Conservation (phyloP, 176 grass and related monocot species). For the Cenchrus fungigraminus region DNA sequence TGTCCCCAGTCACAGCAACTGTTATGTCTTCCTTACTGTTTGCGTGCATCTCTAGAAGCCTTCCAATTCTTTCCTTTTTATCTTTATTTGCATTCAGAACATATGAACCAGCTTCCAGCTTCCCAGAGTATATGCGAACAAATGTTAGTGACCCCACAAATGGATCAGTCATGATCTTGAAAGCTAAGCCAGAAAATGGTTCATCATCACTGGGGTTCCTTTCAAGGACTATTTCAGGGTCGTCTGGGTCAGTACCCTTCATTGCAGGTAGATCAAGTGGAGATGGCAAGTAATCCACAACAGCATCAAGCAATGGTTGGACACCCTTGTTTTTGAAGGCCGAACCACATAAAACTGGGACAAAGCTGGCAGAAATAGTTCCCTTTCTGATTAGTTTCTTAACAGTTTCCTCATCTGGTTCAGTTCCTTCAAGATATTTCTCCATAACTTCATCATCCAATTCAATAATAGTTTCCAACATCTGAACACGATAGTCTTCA, state of each 20-base stretch:
- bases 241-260: slow-evolving; percentile 85
- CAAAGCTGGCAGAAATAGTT: slow-evolving; percentile 74
- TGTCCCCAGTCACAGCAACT: slow-evolving; percentile 81
- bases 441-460: slow-evolving; percentile 90
- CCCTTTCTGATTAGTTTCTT: slow-evolving; percentile 92
- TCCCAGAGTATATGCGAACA: slow-evolving; percentile 94
- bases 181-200: slow-evolving; percentile 94
- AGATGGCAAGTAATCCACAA: slow-evolving; percentile 93
- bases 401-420: slow-evolving; percentile 84
- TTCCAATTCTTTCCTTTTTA: slow-evolving; percentile 94
- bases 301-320: slow-evolving; percentile 93
- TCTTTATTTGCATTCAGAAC: slow-evolving; percentile 97
- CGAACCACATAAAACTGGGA: slow-evolving; percentile 94
- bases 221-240: slow-evolving; percentile 74
- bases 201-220: slow-evolving; percentile 70
- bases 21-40: slow-evolving; percentile 96
- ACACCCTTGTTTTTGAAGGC: slow-evolving; percentile 99
- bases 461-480: slow-evolving; percentile 90
- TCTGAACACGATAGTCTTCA: slow-evolving; percentile 72
- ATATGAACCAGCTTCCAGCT: slow-evolving; percentile 80
- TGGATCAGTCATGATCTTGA: slow-evolving; percentile 98
- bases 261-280: slow-evolving; percentile 89
- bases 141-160: slow-evolving; percentile 97
- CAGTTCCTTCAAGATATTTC: slow-evolving; percentile 85
- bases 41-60: slow-evolving; percentile 97